Conservation (phyloP, 768 basidiomycete genomes). For the Lactarius quietus region DNA sequence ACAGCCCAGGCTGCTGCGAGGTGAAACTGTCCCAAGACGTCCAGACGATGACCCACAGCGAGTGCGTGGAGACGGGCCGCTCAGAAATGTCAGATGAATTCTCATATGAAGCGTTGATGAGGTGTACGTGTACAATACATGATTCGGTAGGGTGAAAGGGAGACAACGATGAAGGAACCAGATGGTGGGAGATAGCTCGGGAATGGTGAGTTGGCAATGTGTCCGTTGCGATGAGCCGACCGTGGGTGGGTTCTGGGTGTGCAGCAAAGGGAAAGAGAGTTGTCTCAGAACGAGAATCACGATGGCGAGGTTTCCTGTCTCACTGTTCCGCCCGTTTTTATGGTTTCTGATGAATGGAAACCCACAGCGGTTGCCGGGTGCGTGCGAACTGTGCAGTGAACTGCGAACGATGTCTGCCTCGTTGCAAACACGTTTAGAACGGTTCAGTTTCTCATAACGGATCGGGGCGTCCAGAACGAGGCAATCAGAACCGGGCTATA, state of each 20-base stretch:
- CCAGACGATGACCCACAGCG: background rate
- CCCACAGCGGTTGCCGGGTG: background rate
- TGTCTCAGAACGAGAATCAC: background rate
- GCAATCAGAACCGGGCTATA: background rate
- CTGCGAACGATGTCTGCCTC: conserved; percentile 12
- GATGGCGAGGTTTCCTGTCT: background rate
- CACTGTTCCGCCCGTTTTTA: too few species aligned
- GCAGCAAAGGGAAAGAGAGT: too few species aligned
- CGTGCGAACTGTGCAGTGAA: background rate
- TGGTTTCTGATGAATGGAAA: background rate
- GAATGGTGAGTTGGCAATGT: background rate
- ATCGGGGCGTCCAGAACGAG: too few species aligned
- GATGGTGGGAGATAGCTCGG: background rate
- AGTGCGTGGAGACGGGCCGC: background rate
- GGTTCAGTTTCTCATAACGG: conserved; percentile 7
- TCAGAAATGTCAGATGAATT: conserved; percentile 6
- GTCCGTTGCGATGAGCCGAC: background rate
- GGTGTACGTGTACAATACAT: conserved; percentile 1
- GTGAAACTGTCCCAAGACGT: background rate
- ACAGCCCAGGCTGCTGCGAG: background rate
- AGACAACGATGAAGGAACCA: background rate
- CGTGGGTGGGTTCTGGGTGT: background rate
- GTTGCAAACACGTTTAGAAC: conserved; percentile 21
- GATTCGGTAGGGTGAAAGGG: background rate
- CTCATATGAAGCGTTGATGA: conserved; percentile 1